Evolutionary conservation across 2,329 filamentous ascomycete genomes (phyloP).

Genomic region (Aspergillus udagawae): DNA sequence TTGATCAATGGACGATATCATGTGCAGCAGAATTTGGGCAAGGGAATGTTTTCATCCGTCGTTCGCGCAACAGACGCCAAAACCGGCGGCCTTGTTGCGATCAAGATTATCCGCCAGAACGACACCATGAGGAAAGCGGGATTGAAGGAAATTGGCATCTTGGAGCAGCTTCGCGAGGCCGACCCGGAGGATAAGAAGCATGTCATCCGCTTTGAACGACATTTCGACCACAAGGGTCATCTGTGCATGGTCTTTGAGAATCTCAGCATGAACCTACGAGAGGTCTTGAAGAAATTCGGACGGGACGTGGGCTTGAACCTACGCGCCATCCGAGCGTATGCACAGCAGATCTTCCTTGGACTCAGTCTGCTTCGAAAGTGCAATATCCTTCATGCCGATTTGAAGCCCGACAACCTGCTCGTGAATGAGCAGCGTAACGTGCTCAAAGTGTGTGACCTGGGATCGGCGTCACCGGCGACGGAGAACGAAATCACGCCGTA

Average conservation of each 20-base stretch:
- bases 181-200: conserved; percentile 90
- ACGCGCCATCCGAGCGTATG: conserved; percentile 79
- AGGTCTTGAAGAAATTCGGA: conserved; percentile 92
- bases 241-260: conserved; percentile 97
- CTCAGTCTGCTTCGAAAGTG: conserved; percentile 84
- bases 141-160: conserved; percentile 88
- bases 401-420: conserved; percentile 97
- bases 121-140: conserved; percentile 88
- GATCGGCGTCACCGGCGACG: conserved; percentile 86
- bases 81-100: conserved; percentile 74
- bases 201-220: conserved; percentile 78
- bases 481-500: conserved; percentile 94
- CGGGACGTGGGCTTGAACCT: conserved; percentile 91
- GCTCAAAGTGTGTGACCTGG: conserved; percentile 93
- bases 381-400: conserved; percentile 89
- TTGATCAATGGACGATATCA: conserved; percentile 85
- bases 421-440: conserved; percentile 79
- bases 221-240: conserved; percentile 92
- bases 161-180: conserved; percentile 78
- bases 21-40: conserved; percentile 79
- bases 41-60: conserved; percentile 96
- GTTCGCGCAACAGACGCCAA: conserved; percentile 77
- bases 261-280: conserved; percentile 83
- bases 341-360: conserved; percentile 89
- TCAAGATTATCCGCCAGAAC: conserved; percentile 98